Conservation (phyloP, 208 protist species). For the Trypanosoma melophagium region DNA sequence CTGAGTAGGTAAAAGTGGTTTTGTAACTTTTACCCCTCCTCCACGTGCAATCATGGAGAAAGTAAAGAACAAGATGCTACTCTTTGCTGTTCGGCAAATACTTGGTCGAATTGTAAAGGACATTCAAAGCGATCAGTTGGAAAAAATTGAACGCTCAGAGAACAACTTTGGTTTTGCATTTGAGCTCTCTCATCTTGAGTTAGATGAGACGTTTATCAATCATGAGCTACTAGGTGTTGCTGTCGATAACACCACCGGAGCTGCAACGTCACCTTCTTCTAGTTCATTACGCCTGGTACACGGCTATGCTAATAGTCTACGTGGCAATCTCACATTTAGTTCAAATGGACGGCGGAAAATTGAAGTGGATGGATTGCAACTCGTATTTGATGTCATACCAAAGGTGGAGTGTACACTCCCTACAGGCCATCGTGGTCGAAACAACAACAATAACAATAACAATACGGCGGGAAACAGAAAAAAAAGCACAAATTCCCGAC, state of each 20-base stretch:
- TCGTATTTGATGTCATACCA: constrained; percentile 33
- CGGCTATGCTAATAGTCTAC: constrained; percentile 25
- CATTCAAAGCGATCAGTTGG: constrained; percentile 31
- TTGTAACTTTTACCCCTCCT: too few relatives aligned
- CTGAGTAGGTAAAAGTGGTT: too few relatives aligned
- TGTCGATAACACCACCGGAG: neutral
- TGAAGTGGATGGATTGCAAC: constrained; percentile 31
- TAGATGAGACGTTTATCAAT: constrained; percentile 33
- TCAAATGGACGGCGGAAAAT: constrained; percentile 23
- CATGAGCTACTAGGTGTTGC: constrained; percentile 11
- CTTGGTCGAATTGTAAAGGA: constrained; percentile 30
- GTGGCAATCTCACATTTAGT: constrained; percentile 15
- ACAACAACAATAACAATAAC: neutral
- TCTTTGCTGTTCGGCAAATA: constrained; percentile 23
- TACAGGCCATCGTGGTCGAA: neutral
- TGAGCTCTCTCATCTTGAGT: constrained; percentile 27
- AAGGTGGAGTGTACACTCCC: constrained; percentile 18
- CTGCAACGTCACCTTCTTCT: neutral
- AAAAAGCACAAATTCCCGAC: too few relatives aligned
- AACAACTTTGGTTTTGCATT: constrained; percentile 16
- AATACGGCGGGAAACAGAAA: neutral
- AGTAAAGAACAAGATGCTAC: constrained; percentile 19
- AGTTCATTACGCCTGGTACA: constrained; percentile 13
- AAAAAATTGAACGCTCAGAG: constrained; percentile 19
- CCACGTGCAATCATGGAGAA: constrained; percentile 15